Evolutionary conservation across 441 rosid genomes (phyloP), one percentile per base, ranked within the genome.

Genomic region (Gossypium trilobum): DNA sequence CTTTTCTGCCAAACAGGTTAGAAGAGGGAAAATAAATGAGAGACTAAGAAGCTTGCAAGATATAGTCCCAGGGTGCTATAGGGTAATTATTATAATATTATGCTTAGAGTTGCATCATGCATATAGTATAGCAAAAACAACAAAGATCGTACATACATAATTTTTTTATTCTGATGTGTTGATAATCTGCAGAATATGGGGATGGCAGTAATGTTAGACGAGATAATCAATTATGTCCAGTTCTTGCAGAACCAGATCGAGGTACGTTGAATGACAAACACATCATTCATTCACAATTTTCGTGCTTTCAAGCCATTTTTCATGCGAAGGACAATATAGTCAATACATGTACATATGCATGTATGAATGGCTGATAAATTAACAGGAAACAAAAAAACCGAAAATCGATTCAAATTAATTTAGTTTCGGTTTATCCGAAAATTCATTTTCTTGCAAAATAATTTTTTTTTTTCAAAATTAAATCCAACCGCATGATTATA

Each of bases 21-120:
- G 92, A 61, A 85, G 92, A 79, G 88, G 85, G 52, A 92, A 85
- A 82, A 92, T 90, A 59, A 92, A 90, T 69, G 94, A 92, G 73
- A 87, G 90, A 71, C 70, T 88, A 59, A 84, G 62, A 70, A 82
- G 85, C 74, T 81, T 86, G 72, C 87, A 88, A 74, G 89, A 85
- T 79, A 82, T 86, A 66, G 92, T 88, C 71, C 92, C 92, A 3
- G 92, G 92, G 39, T 88, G 90, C 68, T 88, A 84, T 65, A 87
- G 83, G 87, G 91, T 83, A 74, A 50, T 13, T n/a, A 50, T 31
- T 19, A 36, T 7, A 36, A 7, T 7, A 36, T 36, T 36, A 36
- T 36, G 20, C 54, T 48, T 3, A 0, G 54, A n/a, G 54, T 50
- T 50, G 54, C 54, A n/a, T 50, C 54, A 50, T 50, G 54, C 54